Conservation (phyloP, 176 grass and related monocot genomes). For the Hordeum marinum region DNA sequence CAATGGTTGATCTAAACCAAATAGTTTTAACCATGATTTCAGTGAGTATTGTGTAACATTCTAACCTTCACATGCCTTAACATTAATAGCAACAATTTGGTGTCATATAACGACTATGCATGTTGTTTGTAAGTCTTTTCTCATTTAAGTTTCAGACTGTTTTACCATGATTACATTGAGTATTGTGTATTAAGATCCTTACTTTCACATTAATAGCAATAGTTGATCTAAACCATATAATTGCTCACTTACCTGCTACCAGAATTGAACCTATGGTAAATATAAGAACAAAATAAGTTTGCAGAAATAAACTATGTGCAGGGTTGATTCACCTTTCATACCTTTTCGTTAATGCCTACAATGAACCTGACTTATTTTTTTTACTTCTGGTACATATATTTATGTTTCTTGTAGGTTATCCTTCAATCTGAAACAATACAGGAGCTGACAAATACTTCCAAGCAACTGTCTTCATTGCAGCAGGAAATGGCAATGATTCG, state of each 20-base stretch:
- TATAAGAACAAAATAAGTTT: not conserved
- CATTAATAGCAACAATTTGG: not conserved
- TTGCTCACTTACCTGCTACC: not conserved
- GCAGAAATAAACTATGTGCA: not conserved
- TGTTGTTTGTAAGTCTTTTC: not conserved
- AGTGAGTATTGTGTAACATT: not conserved
- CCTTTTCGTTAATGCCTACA: not conserved
- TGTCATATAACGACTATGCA: not conserved
- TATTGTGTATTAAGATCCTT: not conserved
- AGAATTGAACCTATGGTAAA: not conserved
- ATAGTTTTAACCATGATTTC: not conserved
- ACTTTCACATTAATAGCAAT: not conserved
- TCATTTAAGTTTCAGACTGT: not conserved
- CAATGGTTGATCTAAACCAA: not conserved
- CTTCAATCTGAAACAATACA: slow-evolving; percentile 95
- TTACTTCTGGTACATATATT: not conserved
- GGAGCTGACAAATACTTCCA: slow-evolving; percentile 94
- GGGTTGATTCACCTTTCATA: not conserved
- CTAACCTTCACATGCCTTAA: not conserved
- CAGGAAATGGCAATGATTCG: slow-evolving; percentile 63
- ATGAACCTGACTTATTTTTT: not conserved
- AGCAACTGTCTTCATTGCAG: slow-evolving; percentile 79
- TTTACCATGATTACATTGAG: not conserved
- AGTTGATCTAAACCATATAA: not conserved
- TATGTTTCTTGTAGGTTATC: slow-evolving; percentile 71